Evolutionary conservation across 106 monocot genomes (phyloP).

Genomic region (Iris macrosiphon): DNA sequence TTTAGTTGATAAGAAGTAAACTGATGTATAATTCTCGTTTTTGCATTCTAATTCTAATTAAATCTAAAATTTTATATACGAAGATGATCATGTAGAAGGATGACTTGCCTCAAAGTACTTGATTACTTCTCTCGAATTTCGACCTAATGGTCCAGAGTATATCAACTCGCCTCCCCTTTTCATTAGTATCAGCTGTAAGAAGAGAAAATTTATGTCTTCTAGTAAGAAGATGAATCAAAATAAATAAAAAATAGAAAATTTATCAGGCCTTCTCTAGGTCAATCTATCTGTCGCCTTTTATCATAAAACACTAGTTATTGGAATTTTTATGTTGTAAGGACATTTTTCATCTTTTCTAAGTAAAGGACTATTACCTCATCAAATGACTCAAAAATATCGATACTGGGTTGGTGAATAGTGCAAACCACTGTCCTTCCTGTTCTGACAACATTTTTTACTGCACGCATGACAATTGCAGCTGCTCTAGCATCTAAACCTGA

Average conservation of each 20-base stretch:
- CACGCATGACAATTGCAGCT: constrained; percentile 50
- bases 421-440: constrained; percentile 52
- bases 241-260: not conserved
- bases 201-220: too few relatives aligned
- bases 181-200: constrained; percentile 28
- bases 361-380: constrained; percentile 30
- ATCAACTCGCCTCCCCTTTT: constrained; percentile 34
- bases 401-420: constrained; percentile 48
- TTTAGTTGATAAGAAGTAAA: too few relatives aligned
- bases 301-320: not conserved
- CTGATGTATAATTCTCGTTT: too few relatives aligned
- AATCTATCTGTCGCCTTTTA: not conserved
- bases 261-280: too few relatives aligned
- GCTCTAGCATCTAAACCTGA: constrained; percentile 56
- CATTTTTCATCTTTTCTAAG: not conserved
- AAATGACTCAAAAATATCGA: constrained; percentile 45
- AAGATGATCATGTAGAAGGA: not conserved
- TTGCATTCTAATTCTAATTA: too few relatives aligned
- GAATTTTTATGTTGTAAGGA: not conserved
- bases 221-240: too few relatives aligned
- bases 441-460: constrained; percentile 34
- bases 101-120: constrained; percentile 35
- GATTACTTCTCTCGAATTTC: constrained; percentile 28
- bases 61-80: too few relatives aligned
- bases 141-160: constrained; percentile 27